Evolutionary conservation across 805 yeast species (phyloP).

Genomic region (Candida succiphila): DNA sequence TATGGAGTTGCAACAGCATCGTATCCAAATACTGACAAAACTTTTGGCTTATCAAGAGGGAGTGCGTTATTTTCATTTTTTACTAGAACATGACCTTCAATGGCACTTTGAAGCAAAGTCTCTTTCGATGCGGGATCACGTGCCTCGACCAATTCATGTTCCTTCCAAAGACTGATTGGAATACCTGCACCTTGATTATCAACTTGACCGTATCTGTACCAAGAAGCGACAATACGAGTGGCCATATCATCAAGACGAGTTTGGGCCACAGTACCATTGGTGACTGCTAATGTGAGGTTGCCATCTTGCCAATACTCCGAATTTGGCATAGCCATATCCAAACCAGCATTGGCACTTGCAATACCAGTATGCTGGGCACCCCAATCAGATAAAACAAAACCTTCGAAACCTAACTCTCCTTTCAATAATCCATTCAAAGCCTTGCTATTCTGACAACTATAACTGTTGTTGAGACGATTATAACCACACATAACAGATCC

Average conservation of each 20-base stretch:
- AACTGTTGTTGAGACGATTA: constrained; percentile 44
- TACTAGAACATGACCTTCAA: constrained; percentile 46
- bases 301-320: constrained; percentile 45
- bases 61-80: constrained; percentile 41
- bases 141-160: constrained; percentile 47
- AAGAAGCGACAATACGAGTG: constrained; percentile 46
- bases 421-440: constrained; percentile 44
- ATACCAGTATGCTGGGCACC: constrained; percentile 55
- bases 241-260: constrained; percentile 54
- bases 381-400: constrained; percentile 61
- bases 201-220: constrained; percentile 32
- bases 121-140: constrained; percentile 36
- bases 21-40: constrained; percentile 17
- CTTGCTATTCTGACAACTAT: constrained; percentile 51
- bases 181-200: constrained; percentile 30
- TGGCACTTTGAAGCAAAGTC: constrained; percentile 42
- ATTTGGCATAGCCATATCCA: constrained; percentile 60
- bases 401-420: constrained; percentile 57
- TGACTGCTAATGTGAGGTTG: constrained; percentile 41
- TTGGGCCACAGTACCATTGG: constrained; percentile 44
- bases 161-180: constrained; percentile 38
- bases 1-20: constrained; percentile 6
- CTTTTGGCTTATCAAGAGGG: constrained; percentile 46
- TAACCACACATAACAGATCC: constrained; percentile 57
- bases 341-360: constrained; percentile 44